Evolutionary conservation across 23 red algal species (phyloP).

Genomic region (Gracilaria vermiculophylla): DNA sequence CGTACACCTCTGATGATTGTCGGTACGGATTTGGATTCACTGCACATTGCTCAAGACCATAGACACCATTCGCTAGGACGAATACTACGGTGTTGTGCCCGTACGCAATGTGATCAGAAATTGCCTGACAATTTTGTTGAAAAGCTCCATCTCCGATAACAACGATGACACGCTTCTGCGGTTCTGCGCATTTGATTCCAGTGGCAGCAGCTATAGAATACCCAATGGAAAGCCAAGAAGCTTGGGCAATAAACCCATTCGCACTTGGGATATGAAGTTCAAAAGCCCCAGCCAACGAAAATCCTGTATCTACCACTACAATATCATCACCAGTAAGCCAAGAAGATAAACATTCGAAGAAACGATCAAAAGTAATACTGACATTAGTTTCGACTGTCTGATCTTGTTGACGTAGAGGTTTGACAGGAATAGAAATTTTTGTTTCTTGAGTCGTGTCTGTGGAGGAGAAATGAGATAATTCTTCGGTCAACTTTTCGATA

Average conservation of each 20-base stretch:
- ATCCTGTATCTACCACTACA: neutral
- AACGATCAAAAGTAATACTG: neutral
- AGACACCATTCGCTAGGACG: neutral
- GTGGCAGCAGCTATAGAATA: neutral
- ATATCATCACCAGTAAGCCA: neutral
- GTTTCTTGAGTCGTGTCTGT: neutral
- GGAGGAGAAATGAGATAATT: neutral
- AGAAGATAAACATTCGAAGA: neutral
- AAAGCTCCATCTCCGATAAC: neutral
- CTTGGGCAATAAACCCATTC: neutral
- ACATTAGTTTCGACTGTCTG: too few species aligned
- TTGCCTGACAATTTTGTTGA: neutral
- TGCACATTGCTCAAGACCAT: too few species aligned
- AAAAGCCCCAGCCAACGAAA: neutral
- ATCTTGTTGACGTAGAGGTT: too few species aligned
- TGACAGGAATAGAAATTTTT: neutral
- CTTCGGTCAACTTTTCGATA: neutral
- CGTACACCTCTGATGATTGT: neutral
- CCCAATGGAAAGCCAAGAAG: neutral
- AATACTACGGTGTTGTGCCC: neutral
- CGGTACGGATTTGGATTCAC: too few species aligned
- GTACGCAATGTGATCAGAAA: neutral
- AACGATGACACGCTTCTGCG: neutral
- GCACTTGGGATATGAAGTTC: neutral
- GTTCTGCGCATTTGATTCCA: neutral